These are phyloP conservation scores for Hypholoma fasciculare DNA, from an alignment of 768 basidiomycete species.

Conservation along the genomic window DNA sequence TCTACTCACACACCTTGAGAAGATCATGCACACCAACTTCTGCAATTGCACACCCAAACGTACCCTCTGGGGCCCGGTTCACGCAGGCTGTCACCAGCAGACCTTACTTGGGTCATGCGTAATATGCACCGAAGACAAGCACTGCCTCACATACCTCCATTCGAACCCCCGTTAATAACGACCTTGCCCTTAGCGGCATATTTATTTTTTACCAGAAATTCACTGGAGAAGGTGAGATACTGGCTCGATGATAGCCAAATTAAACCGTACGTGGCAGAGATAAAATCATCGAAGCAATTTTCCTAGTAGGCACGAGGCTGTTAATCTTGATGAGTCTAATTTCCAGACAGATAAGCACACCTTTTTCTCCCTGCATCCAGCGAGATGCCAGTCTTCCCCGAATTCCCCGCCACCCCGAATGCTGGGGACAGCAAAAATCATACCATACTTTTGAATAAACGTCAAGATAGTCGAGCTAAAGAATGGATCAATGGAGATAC, in stretches of 20 bases:
- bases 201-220: conserved; percentile 73
- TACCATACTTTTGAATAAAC: conserved; percentile 70
- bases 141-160: conserved; percentile 57
- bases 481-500: conserved; percentile 66
- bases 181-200: conserved; percentile 70
- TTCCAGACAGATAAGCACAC: conserved; percentile 30
- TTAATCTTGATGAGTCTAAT: conserved; percentile 2
- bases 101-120: conserved; percentile 36
- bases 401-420: conserved; percentile 77
- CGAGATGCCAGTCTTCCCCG: conserved; percentile 83
- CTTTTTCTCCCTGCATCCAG: conserved; percentile 70
- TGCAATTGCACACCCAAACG: conserved; percentile 76
- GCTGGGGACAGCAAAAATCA: conserved; percentile 57
- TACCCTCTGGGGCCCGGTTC: conserved; percentile 73
- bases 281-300: conserved; percentile 83
- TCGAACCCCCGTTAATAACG: conserved; percentile 77
- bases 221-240: conserved; percentile 34
- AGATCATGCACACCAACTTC: conserved; percentile 84
- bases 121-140: not conserved
- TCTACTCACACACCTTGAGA: conserved; percentile 53
- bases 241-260: not conserved
- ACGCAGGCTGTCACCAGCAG: conserved; percentile 84
- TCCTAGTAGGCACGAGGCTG: conserved; percentile 34
- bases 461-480: conserved; percentile 75
- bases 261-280: conserved; percentile 68